These are phyloP conservation scores for Pseudonitzschia delicatissima DNA, from an alignment of 108 stramenopile genomes.

Conservation along the genomic window DNA sequence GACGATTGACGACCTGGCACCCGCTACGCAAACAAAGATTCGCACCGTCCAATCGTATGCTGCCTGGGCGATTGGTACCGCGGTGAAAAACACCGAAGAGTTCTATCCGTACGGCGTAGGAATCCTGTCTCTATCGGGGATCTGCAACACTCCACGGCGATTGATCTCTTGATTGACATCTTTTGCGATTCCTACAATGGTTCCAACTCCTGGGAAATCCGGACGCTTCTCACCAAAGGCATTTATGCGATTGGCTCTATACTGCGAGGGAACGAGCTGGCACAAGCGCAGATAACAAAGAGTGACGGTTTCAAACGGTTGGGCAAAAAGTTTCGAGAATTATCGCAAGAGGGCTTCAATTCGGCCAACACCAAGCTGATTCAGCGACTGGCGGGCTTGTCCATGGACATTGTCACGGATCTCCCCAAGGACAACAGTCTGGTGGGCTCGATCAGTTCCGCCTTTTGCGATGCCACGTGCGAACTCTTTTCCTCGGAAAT, in stretches of 20 bases:
- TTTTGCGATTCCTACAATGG: conserved; percentile 32
- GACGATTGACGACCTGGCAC: conserved; percentile 12
- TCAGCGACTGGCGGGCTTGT: conserved; percentile 47
- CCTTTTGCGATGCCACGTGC: conserved; percentile 46
- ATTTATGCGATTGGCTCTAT: conserved; percentile 74
- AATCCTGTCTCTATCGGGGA: conserved; percentile 36
- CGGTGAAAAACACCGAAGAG: conserved; percentile 89
- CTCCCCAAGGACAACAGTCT: conserved; percentile 32
- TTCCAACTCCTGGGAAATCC: conserved; percentile 9
- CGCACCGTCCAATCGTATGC: conserved; percentile 67
- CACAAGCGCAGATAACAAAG: conserved; percentile 50
- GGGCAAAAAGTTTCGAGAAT: conserved; percentile 14
- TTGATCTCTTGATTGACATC: conserved; percentile 27
- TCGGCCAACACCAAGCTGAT: conserved; percentile 45
- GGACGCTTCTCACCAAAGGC: conserved; percentile 23
- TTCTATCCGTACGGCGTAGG: conserved; percentile 79
- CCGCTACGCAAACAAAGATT: conserved; percentile 22
- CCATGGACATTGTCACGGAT: conserved; percentile 58
- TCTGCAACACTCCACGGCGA: conserved; percentile 17
- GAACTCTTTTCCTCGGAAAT: conserved; percentile 22
- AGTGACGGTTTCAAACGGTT: conserved; percentile 36
- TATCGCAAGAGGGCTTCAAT: conserved; percentile 20
- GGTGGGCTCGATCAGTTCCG: conserved; percentile 39
- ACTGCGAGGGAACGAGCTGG: conserved; percentile 65
- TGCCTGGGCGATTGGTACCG: conserved; percentile 86